Evolutionary conservation across 192 early-diverging fungal genomes (phyloP).

Genomic region (Thoreauomyces humboldtii): DNA sequence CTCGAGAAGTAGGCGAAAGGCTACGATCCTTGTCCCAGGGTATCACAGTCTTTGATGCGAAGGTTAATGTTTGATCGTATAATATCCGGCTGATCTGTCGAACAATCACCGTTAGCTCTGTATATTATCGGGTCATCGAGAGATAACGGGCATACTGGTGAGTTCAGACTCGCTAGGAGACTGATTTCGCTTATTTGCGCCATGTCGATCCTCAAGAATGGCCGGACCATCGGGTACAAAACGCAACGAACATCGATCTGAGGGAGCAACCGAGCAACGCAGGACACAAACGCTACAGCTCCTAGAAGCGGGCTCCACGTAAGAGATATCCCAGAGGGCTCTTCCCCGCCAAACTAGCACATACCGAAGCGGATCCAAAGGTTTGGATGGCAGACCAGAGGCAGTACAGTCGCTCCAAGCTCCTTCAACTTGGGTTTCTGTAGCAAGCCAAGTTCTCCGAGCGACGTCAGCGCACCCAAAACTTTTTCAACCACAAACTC

Average conservation of each 20-base stretch:
- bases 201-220: slow-evolving; percentile 67
- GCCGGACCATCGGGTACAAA: slow-evolving; percentile 67
- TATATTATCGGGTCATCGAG: no score
- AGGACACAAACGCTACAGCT: slow-evolving; percentile 68
- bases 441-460: slow-evolving; percentile 76
- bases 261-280: slow-evolving; percentile 59
- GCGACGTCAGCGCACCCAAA: slow-evolving; percentile 73
- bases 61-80: slow-evolving; percentile 57
- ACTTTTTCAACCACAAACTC: slow-evolving; percentile 92
- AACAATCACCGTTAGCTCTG: not conserved
- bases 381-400: slow-evolving; percentile 78
- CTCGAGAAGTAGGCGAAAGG: slow-evolving; percentile 7
- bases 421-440: slow-evolving; percentile 75
- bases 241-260: slow-evolving; percentile 74
- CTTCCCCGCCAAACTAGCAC: no score
- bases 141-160: slow-evolving; percentile 56
- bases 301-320: slow-evolving; percentile 30
- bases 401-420: slow-evolving; percentile 62
- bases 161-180: slow-evolving; percentile 66
- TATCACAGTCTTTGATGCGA: slow-evolving; percentile 38
- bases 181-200: slow-evolving; percentile 59
- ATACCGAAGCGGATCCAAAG: slow-evolving; percentile 74
- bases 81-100: slow-evolving; percentile 45
- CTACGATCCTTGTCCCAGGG: slow-evolving; percentile 8
- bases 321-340: not conserved